Evolutionary conservation across 768 basidiomycete species (phyloP), one percentile per base, ranked within the genome.

Genomic region (Russula vinacea): DNA sequence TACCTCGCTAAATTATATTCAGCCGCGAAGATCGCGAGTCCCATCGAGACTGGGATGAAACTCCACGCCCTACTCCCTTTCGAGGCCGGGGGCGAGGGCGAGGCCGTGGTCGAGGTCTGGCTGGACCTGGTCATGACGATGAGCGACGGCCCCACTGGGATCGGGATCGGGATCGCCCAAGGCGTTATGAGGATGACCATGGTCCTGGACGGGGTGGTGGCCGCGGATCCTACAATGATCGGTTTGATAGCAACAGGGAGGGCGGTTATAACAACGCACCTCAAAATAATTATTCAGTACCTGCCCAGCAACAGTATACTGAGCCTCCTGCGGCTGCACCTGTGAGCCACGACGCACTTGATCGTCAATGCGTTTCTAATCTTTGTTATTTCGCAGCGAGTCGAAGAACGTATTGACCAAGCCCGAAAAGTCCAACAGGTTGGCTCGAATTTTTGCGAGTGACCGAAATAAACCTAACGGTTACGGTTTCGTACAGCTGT

Each of bases 401-500:
- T 77, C 13, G 90, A 94, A 62, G 91, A 94, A 56, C 88, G 92
- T 14, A 78, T 95, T 22, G 93, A 95, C 70, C 90, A 94, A 79
- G 92, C 92, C 9, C 84, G 87, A 60, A 89, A 84, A 74, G 91
- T 94, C 10, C 92, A 94, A 71, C 89, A 92, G 70, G 84, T 86
- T 17, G 22, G 35, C 55, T 56, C 8, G 1, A 40, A 40, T n/a
- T 19, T 42, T 10, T 16, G 13, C 11, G 33, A 24, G 40, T 35
- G 8, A 26, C 53, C 57, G 52, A 52, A 50, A 56, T 44, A n/a
- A 53, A 49, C 56, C 59, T 44, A 56, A 57, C 40, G 32, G 49
- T 60, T 50, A 57, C 40, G 32, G 49, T 60, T 50, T 58, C 16
- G 40, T 45, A 5, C 62, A 85, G 81, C 77, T 92, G 19, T 76